These are phyloP conservation scores for Silene vulgaris DNA, from an alignment of 179 eudicot genomes.

Conservation along the genomic window DNA sequence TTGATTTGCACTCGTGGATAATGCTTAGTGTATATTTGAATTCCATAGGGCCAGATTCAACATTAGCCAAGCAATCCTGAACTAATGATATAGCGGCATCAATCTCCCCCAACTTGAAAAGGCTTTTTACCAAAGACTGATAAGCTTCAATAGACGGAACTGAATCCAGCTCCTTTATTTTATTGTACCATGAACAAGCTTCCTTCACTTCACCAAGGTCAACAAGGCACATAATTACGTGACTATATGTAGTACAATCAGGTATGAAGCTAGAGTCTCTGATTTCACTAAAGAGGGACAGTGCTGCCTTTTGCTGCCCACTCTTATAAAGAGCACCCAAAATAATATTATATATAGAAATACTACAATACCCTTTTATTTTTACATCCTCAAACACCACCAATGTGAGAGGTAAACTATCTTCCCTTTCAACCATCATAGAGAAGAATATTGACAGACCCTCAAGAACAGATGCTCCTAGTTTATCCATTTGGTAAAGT, in stretches of 20 bases:
- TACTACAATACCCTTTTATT: slow-evolving; percentile 48
- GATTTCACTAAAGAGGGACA: slow-evolving; percentile 57
- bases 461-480: slow-evolving; percentile 44
- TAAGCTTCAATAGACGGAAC: slow-evolving; percentile 69
- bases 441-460: slow-evolving; percentile 60
- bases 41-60: slow-evolving; percentile 62
- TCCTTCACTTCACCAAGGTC: slow-evolving; percentile 56
- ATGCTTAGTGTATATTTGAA: slow-evolving; percentile 66
- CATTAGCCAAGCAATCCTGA: slow-evolving; percentile 78
- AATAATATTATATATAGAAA: slow-evolving; percentile 60
- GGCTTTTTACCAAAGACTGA: slow-evolving; percentile 65
- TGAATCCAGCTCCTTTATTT: slow-evolving; percentile 49
- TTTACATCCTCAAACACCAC: slow-evolving; percentile 53
- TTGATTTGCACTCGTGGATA: slow-evolving; percentile 61
- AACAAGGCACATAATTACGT: slow-evolving; percentile 56
- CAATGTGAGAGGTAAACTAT: slow-evolving; percentile 40
- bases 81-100: slow-evolving; percentile 68
- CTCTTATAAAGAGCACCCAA: slow-evolving; percentile 54
- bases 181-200: slow-evolving; percentile 65
- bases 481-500: slow-evolving; percentile 61
- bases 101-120: slow-evolving; percentile 67
- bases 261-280: slow-evolving; percentile 46
- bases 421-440: slow-evolving; percentile 42
- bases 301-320: slow-evolving; percentile 52
- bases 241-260: slow-evolving; percentile 61